Evolutionary conservation across 768 basidiomycete species (phyloP), one percentile per base, ranked within the genome.

Genomic region (Kwoniella sp.): DNA sequence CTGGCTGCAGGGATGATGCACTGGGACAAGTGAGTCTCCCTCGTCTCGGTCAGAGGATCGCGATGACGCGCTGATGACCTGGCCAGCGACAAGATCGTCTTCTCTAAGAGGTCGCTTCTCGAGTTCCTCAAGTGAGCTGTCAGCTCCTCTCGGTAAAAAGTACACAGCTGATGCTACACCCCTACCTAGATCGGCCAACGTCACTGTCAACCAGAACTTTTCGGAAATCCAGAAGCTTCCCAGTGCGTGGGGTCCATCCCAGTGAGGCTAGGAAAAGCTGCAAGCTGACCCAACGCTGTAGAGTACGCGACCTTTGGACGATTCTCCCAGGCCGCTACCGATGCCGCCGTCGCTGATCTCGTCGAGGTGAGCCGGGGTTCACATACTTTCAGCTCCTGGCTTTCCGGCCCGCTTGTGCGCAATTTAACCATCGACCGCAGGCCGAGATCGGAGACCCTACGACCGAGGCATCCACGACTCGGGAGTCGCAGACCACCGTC

Each of bases 241-340:
- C 3, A 74, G 73, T 74, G 54, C 59, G 72, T 42, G 25, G 15
- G 15, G 31, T 17, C 1, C 19, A 33, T 22, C 3, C 10, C 19
- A 4, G 2, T 26, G 19, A 17, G 5, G 14, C 37, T 12, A 5
- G 15, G n/a, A 31, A 17, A 26, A 34, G 49, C 41, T 51, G 41
- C 34, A 17, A 6, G 10, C 15, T 20, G 32, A 15, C 19, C n/a
- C 29, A 28, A n/a, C 19, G 32, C 27, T 37, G 28, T 25, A 73
- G 72, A 74, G 43, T 72, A 72, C 63, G 73, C 73, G 11, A 64
- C 70, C 2, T 74, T 74, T 26, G 70, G 73, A 17, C 62, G 54
- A 36, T 65, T 74, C 46, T 67, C 65, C 20, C 48, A 67, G 42
- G 65, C 62, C 14, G 73, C 73, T 36, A 74, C 70, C 0, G 70